phyloP scores from a whole-genome alignment of 2,329 filamentous ascomycete genomes.

The Lasiodiplodia hormozganensis region DNA sequence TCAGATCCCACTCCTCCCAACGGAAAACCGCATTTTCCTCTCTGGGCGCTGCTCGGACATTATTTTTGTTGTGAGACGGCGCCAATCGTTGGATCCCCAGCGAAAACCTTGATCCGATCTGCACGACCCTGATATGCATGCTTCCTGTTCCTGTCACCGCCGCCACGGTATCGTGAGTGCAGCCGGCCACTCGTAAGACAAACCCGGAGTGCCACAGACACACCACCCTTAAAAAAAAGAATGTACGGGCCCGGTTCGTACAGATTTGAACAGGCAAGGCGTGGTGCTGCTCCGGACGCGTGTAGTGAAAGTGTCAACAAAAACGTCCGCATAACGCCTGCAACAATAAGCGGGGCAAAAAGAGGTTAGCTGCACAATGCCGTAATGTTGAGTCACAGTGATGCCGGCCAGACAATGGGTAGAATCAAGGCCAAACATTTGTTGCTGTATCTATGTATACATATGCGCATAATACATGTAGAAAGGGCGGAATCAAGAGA shows the following conservation, averaged over 20 bases:
- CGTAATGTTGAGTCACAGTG: not conserved
- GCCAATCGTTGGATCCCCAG: not conserved
- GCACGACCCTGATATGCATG: slow-evolving; percentile 14
- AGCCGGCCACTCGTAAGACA: not conserved
- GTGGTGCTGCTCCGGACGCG: not conserved
- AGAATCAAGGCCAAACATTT: not conserved
- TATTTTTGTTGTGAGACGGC: not conserved
- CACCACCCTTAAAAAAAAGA: not conserved
- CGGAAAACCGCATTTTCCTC: not conserved
- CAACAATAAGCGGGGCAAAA: too few relatives aligned
- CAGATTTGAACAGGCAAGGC: not conserved
- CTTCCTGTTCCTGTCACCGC: slow-evolving; percentile 24
- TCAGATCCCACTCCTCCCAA: not conserved
- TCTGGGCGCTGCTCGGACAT: not conserved
- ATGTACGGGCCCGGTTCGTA: not conserved
- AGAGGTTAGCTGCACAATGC: not conserved
- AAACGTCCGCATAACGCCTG: not conserved
- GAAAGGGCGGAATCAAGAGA: not conserved
- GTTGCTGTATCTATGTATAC: slow-evolving; percentile 1
- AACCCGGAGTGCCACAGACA: not conserved
- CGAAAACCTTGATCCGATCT: slow-evolving; percentile 6
- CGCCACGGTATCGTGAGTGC: slow-evolving; percentile 6
- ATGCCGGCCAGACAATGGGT: not conserved
- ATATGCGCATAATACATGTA: not conserved
- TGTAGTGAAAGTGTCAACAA: not conserved